Evolutionary conservation across 192 early-diverging fungal genomes (phyloP).

Genomic region (Ambispora gerdemannii): DNA sequence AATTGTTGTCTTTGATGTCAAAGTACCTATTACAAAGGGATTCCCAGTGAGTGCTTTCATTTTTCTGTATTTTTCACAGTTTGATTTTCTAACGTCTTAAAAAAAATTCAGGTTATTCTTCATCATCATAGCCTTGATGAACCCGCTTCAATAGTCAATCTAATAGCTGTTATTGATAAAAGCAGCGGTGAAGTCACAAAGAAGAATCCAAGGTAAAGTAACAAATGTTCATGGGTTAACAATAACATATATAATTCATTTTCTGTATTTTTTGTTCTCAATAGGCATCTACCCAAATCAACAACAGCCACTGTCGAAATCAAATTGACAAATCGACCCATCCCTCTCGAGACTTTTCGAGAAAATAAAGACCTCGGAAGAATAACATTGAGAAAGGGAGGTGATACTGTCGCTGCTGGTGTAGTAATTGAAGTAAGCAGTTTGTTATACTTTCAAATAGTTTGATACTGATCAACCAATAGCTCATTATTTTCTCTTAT

Average conservation of each 20-base stretch:
- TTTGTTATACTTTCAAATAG: no score
- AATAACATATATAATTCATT: not conserved
- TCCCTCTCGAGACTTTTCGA: conserved; percentile 83
- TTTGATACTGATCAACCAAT: no score
- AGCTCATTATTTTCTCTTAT: no score
- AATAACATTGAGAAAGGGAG: conserved; percentile 79
- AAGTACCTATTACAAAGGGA: conserved; percentile 89
- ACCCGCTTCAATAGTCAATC: conserved; percentile 68
- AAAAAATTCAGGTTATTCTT: conserved; percentile 60
- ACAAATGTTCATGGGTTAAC: not conserved
- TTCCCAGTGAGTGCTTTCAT: conserved; percentile 61
- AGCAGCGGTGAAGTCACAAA: conserved; percentile 80
- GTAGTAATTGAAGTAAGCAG: conserved; percentile 56
- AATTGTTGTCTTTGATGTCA: conserved; percentile 92
- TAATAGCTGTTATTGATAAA: conserved; percentile 78
- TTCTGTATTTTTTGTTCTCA: not conserved
- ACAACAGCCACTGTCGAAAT: conserved; percentile 84
- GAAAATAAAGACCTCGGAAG: conserved; percentile 88
- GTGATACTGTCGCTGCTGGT: conserved; percentile 88
- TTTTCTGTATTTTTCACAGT: not conserved
- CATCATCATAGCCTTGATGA: conserved; percentile 84
- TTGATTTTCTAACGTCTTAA: conserved; percentile 4
- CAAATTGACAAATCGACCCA: conserved; percentile 57
- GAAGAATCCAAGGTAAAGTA: conserved; percentile 67
- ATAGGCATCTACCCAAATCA: conserved; percentile 49